Evolutionary conservation across 805 yeast species (phyloP).

Genomic region (Priceomyces haplophilus): DNA sequence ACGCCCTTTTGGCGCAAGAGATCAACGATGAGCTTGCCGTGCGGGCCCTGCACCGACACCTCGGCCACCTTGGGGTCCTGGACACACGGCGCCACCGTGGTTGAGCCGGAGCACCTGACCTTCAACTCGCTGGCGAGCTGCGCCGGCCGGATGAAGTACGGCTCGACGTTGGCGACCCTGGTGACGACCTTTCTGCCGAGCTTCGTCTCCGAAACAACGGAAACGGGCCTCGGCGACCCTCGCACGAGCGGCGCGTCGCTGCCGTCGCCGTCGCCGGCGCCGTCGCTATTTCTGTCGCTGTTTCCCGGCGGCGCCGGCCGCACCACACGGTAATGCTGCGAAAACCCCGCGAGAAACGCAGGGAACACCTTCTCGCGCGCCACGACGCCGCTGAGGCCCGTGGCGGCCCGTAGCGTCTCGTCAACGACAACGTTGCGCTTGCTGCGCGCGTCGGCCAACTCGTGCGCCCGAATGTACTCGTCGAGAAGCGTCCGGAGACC

Average conservation of each 20-base stretch:
- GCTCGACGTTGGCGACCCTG: conserved; percentile 64
- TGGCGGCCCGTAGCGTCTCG: conserved; percentile 46
- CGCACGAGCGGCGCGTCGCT: conserved; percentile 40
- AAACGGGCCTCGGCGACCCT: conserved; percentile 68
- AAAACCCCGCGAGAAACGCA: conserved; percentile 45
- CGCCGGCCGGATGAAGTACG: conserved; percentile 61
- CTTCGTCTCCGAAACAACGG: conserved; percentile 67
- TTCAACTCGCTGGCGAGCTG: conserved; percentile 66
- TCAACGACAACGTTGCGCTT: conserved; percentile 57
- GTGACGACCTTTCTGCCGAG: conserved; percentile 83
- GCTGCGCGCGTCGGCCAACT: conserved; percentile 50
- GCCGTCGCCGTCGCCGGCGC: no score
- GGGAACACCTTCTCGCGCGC: conserved; percentile 45
- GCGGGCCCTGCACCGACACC: conserved; percentile 90
- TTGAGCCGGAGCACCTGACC: conserved; percentile 84
- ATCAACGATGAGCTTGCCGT: conserved; percentile 59
- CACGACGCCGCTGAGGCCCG: conserved; percentile 23
- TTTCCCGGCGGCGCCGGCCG: no score
- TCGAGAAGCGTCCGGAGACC: conserved; percentile 56
- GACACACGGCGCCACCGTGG: conserved; percentile 63
- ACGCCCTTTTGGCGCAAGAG: conserved; percentile 61
- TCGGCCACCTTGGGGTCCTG: conserved; percentile 57
- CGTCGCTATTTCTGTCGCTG: no score
- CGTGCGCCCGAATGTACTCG: conserved; percentile 51
- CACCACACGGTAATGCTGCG: conserved; percentile 49